Evolutionary conservation across 306 rosid genomes (phyloP).

Genomic region (Acacia melanoxylon): DNA sequence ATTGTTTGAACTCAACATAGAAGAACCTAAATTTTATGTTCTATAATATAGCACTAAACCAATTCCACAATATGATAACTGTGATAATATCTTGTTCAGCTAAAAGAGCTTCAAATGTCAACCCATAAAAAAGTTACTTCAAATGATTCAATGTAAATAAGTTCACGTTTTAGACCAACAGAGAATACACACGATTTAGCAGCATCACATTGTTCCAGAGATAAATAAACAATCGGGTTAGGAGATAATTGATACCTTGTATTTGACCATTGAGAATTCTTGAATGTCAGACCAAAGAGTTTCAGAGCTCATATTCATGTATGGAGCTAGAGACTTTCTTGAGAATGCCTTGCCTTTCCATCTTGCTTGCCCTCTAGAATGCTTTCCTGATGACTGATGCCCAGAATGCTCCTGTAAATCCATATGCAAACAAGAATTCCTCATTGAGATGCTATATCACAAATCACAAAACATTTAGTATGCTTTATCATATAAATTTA

Average conservation of each 20-base stretch:
- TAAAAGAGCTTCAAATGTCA: not conserved
- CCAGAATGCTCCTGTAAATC: constrained; percentile 72
- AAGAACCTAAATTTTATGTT: not conserved
- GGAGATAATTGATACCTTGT: constrained; percentile 59
- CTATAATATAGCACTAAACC: not conserved
- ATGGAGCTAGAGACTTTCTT: constrained; percentile 62
- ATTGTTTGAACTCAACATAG: not conserved
- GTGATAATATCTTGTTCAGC: not conserved
- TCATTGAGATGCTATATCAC: not conserved
- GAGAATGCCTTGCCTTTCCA: constrained; percentile 73
- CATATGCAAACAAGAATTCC: not conserved
- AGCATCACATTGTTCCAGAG: not conserved
- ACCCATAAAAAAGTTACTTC: not conserved
- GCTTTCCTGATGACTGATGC: constrained; percentile 64
- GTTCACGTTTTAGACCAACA: not conserved
- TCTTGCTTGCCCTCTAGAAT: constrained; percentile 68
- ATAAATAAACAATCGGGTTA: constrained; percentile 13
- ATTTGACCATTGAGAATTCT: constrained; percentile 79
- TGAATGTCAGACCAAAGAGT: constrained; percentile 80
- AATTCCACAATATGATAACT: not conserved
- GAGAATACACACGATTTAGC: not conserved
- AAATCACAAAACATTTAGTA: not conserved
- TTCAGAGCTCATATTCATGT: constrained; percentile 74
- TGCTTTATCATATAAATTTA: not conserved
- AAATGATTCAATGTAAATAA: not conserved